These are phyloP conservation scores for Ophiocordyceps australis DNA, from an alignment of 2,329 filamentous ascomycete species.

Conservation along the genomic window DNA sequence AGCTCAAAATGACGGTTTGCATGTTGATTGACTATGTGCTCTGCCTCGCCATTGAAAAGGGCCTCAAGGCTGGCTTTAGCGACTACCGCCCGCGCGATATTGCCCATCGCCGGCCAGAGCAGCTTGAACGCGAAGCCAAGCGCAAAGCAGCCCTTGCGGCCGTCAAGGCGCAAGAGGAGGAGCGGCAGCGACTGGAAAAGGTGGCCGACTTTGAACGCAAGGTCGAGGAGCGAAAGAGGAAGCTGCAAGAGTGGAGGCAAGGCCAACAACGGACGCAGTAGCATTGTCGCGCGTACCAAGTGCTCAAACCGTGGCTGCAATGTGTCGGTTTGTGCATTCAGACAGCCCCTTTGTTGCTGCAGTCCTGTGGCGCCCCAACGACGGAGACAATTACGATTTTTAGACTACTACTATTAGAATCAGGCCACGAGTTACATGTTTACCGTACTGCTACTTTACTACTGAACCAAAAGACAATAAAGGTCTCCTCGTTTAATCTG, in stretches of 20 bases:
- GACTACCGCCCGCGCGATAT: constrained; percentile 93
- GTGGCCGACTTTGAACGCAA: constrained; percentile 41
- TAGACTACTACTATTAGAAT: too few relatives aligned
- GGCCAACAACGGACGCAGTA: constrained; percentile 10
- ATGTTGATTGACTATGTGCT: constrained; percentile 81
- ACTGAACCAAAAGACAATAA: too few relatives aligned
- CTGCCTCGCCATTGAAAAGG: constrained; percentile 77
- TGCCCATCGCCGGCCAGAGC: constrained; percentile 68
- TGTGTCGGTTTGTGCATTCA: too few relatives aligned
- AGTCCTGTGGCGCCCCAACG: too few relatives aligned
- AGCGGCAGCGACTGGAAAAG: constrained; percentile 32
- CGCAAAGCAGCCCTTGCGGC: constrained; percentile 43
- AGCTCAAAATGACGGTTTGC: constrained; percentile 60
- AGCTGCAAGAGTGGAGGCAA: constrained; percentile 27
- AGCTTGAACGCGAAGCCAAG: constrained; percentile 57
- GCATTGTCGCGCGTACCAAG: neutral
- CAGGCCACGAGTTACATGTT: too few relatives aligned
- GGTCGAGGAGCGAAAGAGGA: constrained; percentile 29
- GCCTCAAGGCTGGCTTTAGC: constrained; percentile 70
- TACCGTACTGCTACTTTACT: too few relatives aligned
- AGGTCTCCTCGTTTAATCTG: too few relatives aligned
- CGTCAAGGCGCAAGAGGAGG: constrained; percentile 28
- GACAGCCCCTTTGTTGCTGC: too few relatives aligned
- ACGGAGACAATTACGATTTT: too few relatives aligned
- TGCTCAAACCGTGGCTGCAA: too few relatives aligned